Evolutionary conservation across 306 rosid genomes (phyloP).

Genomic region (Vachellia pachyceras): DNA sequence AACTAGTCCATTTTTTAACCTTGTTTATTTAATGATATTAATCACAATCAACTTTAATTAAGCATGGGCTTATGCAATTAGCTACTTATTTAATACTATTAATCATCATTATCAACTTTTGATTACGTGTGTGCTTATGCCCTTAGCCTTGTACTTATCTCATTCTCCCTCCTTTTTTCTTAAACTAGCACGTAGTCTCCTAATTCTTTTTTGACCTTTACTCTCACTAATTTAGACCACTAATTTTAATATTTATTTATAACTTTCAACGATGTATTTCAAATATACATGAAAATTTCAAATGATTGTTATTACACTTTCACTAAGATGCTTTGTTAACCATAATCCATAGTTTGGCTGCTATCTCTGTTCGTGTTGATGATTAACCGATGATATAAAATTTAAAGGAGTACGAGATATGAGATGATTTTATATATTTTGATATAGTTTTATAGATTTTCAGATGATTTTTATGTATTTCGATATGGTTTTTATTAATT

Average conservation of each 20-base stretch:
- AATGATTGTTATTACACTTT: neutral
- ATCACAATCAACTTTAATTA: neutral
- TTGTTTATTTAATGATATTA: no score
- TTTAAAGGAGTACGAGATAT: no score
- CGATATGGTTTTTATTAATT: no score
- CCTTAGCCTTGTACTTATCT: neutral
- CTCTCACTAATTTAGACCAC: neutral
- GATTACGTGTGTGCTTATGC: no score
- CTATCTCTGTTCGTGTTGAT: neutral
- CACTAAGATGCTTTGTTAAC: neutral
- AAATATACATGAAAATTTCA: neutral
- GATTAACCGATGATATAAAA: no score
- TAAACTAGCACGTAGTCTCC: neutral
- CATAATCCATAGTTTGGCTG: neutral
- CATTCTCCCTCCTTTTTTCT: neutral
- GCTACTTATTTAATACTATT: no score
- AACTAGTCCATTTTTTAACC: no score
- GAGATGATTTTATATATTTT: no score
- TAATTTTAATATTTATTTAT: neutral
- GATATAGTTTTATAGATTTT: no score
- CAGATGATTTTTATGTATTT: no score
- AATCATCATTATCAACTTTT: no score
- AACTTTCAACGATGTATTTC: neutral
- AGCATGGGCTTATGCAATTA: conserved; percentile 11
- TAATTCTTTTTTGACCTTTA: no score